Base-by-base conservation (phyloP, 371 early-diverging fungal genomes). In the Mortierella polycephala region DNA sequence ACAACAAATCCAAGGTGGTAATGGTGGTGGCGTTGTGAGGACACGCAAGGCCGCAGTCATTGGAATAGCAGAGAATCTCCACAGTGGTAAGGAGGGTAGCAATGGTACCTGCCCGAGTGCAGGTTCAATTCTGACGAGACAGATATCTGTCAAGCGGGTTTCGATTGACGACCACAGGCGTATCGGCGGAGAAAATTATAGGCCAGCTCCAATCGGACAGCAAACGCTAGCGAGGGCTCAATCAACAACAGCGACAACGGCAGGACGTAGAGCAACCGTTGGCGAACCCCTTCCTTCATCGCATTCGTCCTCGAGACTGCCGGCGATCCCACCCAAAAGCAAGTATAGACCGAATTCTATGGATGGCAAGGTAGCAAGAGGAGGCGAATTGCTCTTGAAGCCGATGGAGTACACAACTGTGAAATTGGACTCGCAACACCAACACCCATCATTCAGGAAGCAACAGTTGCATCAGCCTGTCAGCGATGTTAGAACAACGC, bases 301-400 rank as follows among this genome's bases (percentile, higher is more conserved):
- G 42, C 40, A 44, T 7, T 45, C 49, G n/a, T 14, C 16, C 18
- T 61, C 66, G 2, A 45, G 54, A 5, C 14, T 70, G 37, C 75
- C 75, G 13, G 16, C 44, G 1, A 44, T 75, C 14, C 75, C 75
- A 9, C 67, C 64, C 13, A 70, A 75, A 56, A 75, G 67, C 52
- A 69, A 63, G 53, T 45, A 67, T 23, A 57, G 75, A 23, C 67
- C 67, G 0, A 18, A 7, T 12, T 70, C 71, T 0, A 53, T 59
- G 20, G 75, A 75, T 50, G 51, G 50, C 9, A 75, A 61, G 21
- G 60, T 49, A 30, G 30, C 30, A 18, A 21, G 54, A n/a, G 37
- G 46, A 12, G 55, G 44, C 30, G 41, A 44, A 14, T 40, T 47
- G 40, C 18, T 57, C 21, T 59, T 60, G 18, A 46, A 21, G n/a